A percentile compares a stretch with the other conserved stretches of the same genome.
Conservation (phyloP, 371 early-diverging fungal species). For the Syncephalastrum racemosum region DNA sequence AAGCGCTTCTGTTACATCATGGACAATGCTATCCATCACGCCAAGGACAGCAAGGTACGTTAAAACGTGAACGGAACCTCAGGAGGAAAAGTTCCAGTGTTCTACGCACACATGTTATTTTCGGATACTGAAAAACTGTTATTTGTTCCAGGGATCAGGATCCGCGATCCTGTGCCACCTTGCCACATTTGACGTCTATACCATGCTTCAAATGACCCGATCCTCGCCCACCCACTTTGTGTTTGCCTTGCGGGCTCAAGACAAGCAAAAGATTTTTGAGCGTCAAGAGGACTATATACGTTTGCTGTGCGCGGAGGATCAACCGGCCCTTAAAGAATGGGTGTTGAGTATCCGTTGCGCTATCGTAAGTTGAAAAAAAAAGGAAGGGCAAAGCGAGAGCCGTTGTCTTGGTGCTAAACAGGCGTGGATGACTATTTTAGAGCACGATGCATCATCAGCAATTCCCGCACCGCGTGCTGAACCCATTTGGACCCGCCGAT, state of each 20-base stretch:
- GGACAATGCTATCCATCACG: slow-evolving; percentile 68
- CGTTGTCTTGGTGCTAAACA: not conserved
- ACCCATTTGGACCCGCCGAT: slow-evolving; percentile 36
- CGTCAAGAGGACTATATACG: slow-evolving; percentile 83
- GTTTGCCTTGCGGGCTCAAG: slow-evolving; percentile 84
- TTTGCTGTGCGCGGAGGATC: slow-evolving; percentile 73
- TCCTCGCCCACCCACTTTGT: slow-evolving; percentile 76
- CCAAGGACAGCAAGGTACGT: slow-evolving; percentile 67
- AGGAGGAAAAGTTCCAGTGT: not conserved
- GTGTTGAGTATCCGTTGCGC: slow-evolving; percentile 76
- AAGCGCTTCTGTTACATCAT: slow-evolving; percentile 66
- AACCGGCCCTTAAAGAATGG: slow-evolving; percentile 81
- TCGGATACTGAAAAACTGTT: slow-evolving; percentile 16
- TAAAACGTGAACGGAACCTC: not conserved
- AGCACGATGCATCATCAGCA: slow-evolving; percentile 37
- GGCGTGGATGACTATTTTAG: slow-evolving; percentile 16
- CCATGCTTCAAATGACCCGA: slow-evolving; percentile 51
- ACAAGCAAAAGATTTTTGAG: slow-evolving; percentile 74
- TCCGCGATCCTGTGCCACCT: slow-evolving; percentile 69
- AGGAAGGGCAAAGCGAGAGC: slow-evolving; percentile 2
- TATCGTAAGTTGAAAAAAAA: slow-evolving; percentile 52
- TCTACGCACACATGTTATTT: slow-evolving; percentile 6
- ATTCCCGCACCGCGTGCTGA: slow-evolving; percentile 31
- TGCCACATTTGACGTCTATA: slow-evolving; percentile 79
- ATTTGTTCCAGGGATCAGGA: slow-evolving; percentile 36